Conservation (phyloP, 2,329 filamentous ascomycete species). For the Fusarium subtropicale region DNA sequence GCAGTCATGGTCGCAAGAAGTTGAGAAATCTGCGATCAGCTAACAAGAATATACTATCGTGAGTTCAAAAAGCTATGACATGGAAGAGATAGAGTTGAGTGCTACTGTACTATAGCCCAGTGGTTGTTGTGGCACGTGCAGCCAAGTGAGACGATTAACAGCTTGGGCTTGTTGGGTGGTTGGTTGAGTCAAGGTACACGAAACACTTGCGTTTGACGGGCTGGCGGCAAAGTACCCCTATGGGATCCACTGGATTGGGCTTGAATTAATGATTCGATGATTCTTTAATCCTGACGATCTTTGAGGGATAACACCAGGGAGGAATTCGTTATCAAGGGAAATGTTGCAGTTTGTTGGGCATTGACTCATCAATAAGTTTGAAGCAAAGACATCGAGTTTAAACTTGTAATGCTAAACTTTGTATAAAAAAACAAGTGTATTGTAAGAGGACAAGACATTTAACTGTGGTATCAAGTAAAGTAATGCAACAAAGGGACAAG, state of each 20-base stretch:
- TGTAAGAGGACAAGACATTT: not conserved
- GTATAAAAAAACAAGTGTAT: not conserved
- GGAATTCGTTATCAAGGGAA: not conserved
- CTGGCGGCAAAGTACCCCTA: conserved; percentile 24
- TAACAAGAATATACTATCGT: conserved; percentile 25
- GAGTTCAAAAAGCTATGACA: conserved; percentile 23
- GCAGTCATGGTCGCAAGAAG: conserved; percentile 34
- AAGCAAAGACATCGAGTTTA: not conserved
- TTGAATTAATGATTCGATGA: conserved; percentile 25
- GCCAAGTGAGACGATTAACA: conserved; percentile 41
- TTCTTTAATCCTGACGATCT: conserved; percentile 14
- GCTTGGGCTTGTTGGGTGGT: conserved; percentile 44
- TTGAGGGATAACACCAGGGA: not conserved
- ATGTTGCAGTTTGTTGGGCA: not conserved
- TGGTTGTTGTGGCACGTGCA: conserved; percentile 45
- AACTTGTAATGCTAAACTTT: not conserved
- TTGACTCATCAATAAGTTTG: not conserved
- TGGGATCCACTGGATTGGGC: conserved; percentile 30
- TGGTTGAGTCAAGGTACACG: conserved; percentile 40
- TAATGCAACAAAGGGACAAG: conserved; percentile 6
- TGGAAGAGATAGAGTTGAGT: conserved; percentile 37
- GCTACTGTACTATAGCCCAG: conserved; percentile 20
- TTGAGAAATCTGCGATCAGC: conserved; percentile 21
- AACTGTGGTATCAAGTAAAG: conserved; percentile 20
- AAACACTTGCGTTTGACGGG: conserved; percentile 21